Evolutionary conservation across 495 filamentous ascomycete species (phyloP).

Genomic region (Sabuloglossum arenarium): DNA sequence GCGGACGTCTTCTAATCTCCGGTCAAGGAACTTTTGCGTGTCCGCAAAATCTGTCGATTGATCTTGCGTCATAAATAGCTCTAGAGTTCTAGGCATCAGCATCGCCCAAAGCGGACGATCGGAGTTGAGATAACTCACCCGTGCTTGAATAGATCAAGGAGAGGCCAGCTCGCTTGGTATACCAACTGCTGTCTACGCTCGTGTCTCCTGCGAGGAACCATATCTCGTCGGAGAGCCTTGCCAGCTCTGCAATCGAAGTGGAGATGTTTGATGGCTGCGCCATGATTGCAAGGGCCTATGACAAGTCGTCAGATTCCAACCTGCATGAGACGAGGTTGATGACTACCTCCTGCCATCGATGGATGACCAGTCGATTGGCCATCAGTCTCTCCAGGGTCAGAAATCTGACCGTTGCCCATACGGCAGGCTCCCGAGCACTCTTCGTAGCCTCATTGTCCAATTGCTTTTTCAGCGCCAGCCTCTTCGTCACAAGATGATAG

Average conservation of each 20-base stretch:
- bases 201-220: slow-evolving; percentile 63
- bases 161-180: slow-evolving; percentile 64
- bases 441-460: slow-evolving; percentile 10
- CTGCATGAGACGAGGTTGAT: neutral
- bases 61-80: slow-evolving; percentile 89
- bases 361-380: slow-evolving; percentile 47
- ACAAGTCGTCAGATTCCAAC: neutral
- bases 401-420: slow-evolving; percentile 36
- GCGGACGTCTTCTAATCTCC: slow-evolving; percentile 49
- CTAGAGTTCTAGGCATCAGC: slow-evolving; percentile 14
- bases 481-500: slow-evolving; percentile 57
- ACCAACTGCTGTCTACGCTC: slow-evolving; percentile 71
- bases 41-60: slow-evolving; percentile 38
- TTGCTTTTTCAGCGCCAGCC: slow-evolving; percentile 29
- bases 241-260: slow-evolving; percentile 57
- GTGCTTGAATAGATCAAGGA: slow-evolving; percentile 63
- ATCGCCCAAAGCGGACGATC: neutral
- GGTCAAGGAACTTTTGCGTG: slow-evolving; percentile 59
- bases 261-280: slow-evolving; percentile 58
- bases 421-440: slow-evolving; percentile 12
- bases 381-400: slow-evolving; percentile 51
- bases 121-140: neutral
- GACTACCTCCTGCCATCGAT: slow-evolving; percentile 66
- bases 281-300: slow-evolving; percentile 72
- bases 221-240: slow-evolving; percentile 69